A percentile compares a stretch with the other conserved stretches of the same genome.
Evolutionary conservation across 768 basidiomycete genomes (phyloP).

Genomic region (Lactarius sanguifluus): DNA sequence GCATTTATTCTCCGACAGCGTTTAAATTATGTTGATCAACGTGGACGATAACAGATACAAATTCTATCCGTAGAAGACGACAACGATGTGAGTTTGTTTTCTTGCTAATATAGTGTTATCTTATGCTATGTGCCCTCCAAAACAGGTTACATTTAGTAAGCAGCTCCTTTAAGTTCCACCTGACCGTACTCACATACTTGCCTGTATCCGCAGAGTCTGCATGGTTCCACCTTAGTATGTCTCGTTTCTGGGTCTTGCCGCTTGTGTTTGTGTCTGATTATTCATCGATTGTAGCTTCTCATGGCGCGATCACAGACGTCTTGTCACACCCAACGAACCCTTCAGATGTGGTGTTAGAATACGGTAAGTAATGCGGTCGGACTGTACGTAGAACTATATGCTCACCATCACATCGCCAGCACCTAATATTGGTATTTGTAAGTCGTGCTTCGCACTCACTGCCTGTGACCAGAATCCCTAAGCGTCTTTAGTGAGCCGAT

Average conservation of each 20-base stretch:
- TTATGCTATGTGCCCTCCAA: not conserved
- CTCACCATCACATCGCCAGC: not conserved
- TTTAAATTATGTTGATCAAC: not conserved
- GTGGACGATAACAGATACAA: not conserved
- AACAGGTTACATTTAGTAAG: slow-evolving; percentile 18
- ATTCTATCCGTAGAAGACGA: slow-evolving; percentile 17
- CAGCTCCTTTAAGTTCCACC: not conserved
- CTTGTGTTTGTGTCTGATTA: not conserved
- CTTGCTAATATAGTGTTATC: not conserved
- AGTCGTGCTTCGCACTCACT: not conserved
- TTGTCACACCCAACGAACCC: slow-evolving; percentile 6
- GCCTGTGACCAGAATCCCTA: not conserved
- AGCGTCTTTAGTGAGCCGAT: slow-evolving; percentile 9
- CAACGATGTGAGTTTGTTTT: slow-evolving; percentile 5
- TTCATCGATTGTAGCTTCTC: slow-evolving; percentile 5
- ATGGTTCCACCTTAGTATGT: slow-evolving; percentile 17
- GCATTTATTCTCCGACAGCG: not conserved
- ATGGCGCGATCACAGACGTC: not conserved
- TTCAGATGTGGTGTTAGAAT: slow-evolving; percentile 4
- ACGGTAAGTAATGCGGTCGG: not conserved
- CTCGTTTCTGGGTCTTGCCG: not conserved
- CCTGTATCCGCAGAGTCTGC: slow-evolving; percentile 8
- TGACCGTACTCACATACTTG: not conserved
- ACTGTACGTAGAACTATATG: too few species aligned
- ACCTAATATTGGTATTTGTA: slow-evolving; percentile 18